Evolutionary conservation across 2,329 filamentous ascomycete species (phyloP).

Genomic region (Macroventuria anomochaeta): DNA sequence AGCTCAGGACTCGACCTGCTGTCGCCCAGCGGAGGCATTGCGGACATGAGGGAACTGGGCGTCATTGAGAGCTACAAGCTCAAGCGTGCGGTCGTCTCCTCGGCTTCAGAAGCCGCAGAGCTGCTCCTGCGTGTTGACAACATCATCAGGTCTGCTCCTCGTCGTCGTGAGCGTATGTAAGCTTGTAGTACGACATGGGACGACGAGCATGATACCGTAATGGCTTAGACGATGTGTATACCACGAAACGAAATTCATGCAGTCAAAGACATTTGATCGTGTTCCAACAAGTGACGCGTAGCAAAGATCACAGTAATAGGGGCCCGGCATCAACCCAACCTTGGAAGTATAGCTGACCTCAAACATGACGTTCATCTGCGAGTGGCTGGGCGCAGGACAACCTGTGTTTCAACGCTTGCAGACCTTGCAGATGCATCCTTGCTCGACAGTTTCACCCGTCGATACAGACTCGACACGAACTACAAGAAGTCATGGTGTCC

Average conservation of each 20-base stretch:
- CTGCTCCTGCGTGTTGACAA: constrained; percentile 93
- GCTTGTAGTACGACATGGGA: constrained; percentile 10
- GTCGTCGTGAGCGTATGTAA: constrained; percentile 79
- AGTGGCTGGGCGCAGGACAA: not conserved
- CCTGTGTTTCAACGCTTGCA: constrained; percentile 5
- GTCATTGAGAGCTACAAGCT: constrained; percentile 99
- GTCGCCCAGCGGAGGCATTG: constrained; percentile 87
- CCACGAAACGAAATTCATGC: constrained; percentile 36
- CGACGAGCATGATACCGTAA: constrained; percentile 27
- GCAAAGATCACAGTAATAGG: not conserved
- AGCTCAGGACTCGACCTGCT: constrained; percentile 89
- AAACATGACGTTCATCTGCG: not conserved
- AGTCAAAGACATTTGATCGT: constrained; percentile 18
- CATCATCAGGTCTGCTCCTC: constrained; percentile 92
- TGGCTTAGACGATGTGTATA: constrained; percentile 39
- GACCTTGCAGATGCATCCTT: constrained; percentile 11
- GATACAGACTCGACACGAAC: not conserved
- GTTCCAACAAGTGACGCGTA: not conserved
- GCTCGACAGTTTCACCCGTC: constrained; percentile 8
- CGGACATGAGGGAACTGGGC: constrained; percentile 93
- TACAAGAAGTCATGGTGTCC: not conserved
- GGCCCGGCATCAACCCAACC: not conserved
- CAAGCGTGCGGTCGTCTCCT: constrained; percentile 96
- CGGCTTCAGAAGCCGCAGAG: constrained; percentile 95
- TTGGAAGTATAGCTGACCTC: not conserved